Evolutionary conservation across 2,329 filamentous ascomycete species (phyloP).

Genomic region (Penicillium carneum): DNA sequence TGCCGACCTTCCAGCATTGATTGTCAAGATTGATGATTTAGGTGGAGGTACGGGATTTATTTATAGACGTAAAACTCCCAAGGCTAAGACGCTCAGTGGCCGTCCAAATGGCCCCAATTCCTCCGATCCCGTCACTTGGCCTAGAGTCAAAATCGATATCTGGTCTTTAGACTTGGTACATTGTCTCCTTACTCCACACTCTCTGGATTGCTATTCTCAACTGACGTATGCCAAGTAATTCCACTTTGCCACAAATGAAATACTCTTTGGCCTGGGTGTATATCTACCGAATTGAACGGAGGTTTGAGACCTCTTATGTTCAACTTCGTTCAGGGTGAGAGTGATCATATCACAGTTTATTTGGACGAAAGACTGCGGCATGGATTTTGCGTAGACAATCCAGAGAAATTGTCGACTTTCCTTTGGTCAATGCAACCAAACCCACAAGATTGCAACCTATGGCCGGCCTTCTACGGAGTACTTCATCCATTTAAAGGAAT

Average conservation of each 20-base stretch:
- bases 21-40: slow-evolving; percentile 21
- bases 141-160: too few species aligned
- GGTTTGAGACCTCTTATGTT: not conserved
- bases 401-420: not conserved
- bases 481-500: not conserved
- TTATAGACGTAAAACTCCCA: not conserved
- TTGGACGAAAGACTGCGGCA: not conserved
- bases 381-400: not conserved
- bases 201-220: not conserved
- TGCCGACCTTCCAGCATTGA: slow-evolving; percentile 8
- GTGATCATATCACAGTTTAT: not conserved
- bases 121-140: not conserved
- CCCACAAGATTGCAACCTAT: not conserved
- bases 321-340: not conserved
- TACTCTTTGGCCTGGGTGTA: not conserved
- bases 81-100: not conserved
- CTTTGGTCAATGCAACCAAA: not conserved
- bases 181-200: not conserved
- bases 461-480: not conserved
- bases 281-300: not conserved
- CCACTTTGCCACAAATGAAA: not conserved
- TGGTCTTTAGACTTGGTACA: not conserved
- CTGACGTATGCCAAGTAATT: not conserved
- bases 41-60: slow-evolving; percentile 11
- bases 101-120: not conserved